Evolutionary conservation across 345 rosid species (phyloP).

Genomic region (Draba incana): DNA sequence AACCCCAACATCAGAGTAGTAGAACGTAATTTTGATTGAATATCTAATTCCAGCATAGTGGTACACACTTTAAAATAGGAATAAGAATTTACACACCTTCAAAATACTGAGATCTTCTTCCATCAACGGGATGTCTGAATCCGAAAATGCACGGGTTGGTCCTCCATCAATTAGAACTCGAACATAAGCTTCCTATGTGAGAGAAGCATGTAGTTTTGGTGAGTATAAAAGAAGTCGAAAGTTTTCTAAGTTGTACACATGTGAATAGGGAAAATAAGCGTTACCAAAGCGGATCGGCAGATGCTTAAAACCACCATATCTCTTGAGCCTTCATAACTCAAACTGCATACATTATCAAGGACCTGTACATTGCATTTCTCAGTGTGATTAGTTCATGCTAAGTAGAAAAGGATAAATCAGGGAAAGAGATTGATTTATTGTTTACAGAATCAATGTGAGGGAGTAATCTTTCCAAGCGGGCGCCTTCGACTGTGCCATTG

Average conservation of each 20-base stretch:
- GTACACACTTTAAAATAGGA: not conserved
- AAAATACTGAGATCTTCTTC: conserved; percentile 78
- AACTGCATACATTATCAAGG: conserved; percentile 73
- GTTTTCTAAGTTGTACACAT: conserved; percentile 6
- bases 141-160: conserved; percentile 85
- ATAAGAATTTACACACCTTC: conserved; percentile 52
- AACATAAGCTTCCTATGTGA: conserved; percentile 68
- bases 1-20: not conserved
- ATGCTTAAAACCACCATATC: conserved; percentile 84
- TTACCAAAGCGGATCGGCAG: conserved; percentile 73
- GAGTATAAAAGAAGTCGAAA: conserved; percentile 16
- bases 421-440: conserved; percentile 16
- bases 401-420: conserved; percentile 21
- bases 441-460: conserved; percentile 80
- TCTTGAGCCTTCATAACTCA: conserved; percentile 73
- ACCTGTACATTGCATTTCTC: conserved; percentile 54
- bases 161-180: conserved; percentile 96
- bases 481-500: conserved; percentile 66
- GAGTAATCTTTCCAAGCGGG: conserved; percentile 81
- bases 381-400: conserved; percentile 21
- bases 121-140: conserved; percentile 72
- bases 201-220: conserved; percentile 18
- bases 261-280: conserved; percentile 19
- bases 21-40: not conserved
- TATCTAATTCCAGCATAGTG: conserved; percentile 11